Evolutionary conservation across 2,329 filamentous ascomycete genomes (phyloP).

Genomic region (Gaeumannomyces sp.): DNA sequence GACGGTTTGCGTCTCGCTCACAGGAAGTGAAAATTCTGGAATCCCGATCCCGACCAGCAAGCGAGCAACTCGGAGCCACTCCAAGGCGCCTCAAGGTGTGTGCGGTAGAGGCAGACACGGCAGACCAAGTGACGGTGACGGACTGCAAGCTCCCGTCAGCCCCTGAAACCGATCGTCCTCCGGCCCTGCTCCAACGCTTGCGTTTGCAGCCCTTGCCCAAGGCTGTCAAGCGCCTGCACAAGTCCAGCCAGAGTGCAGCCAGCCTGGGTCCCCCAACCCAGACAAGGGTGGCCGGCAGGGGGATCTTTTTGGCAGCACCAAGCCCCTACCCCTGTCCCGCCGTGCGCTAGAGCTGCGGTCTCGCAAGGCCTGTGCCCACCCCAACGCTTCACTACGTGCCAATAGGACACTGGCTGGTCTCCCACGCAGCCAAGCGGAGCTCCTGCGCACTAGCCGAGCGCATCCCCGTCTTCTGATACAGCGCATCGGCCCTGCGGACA

Average conservation of each 20-base stretch:
- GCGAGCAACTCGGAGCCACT: neutral
- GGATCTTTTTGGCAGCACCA: neutral
- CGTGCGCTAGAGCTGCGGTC: conserved; percentile 8
- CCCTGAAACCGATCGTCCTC: neutral
- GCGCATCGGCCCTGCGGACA: neutral
- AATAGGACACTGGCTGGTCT: conserved; percentile 8
- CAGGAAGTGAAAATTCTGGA: neutral
- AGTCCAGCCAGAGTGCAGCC: neutral
- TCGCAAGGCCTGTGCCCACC: neutral
- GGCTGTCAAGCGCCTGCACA: neutral
- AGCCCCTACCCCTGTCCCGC: conserved; percentile 3
- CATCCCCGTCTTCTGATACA: neutral
- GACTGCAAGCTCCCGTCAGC: neutral
- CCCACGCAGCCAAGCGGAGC: conserved; percentile 1
- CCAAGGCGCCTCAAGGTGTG: neutral
- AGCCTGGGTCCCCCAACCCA: conserved; percentile 8
- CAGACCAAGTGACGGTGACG: neutral
- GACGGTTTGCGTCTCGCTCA: neutral
- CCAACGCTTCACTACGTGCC: conserved; percentile 7
- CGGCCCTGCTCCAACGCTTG: too few relatives aligned
- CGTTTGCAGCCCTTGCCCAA: neutral
- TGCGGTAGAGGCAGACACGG: neutral
- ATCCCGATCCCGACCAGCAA: neutral
- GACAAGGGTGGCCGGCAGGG: neutral
- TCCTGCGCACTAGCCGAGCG: neutral